Evolutionary conservation across 768 basidiomycete species (phyloP), one percentile per base, ranked within the genome.

Genomic region (Boletus reticulatus): DNA sequence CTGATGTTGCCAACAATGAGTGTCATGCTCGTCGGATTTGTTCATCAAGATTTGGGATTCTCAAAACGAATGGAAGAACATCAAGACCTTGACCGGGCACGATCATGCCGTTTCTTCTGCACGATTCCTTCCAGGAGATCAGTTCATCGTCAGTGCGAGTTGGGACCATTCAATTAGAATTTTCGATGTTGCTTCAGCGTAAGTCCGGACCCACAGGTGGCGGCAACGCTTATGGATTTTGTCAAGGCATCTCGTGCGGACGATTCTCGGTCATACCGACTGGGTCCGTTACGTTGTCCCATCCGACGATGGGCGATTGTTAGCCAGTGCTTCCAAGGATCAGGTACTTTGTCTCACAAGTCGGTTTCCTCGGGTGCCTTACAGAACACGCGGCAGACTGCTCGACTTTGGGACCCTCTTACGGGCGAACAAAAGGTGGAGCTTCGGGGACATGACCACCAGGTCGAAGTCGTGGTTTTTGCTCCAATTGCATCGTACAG

Each of bases 31-130:
- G 3, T 87, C 88, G 50, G 94, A 96, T 73, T 77, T 95, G 47
- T 91, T 92, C 63, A 86, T 96, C 75, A 94, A 94, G 74, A 80
- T 96, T 56, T 96, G 94, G 94, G 91, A 94, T 71, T 83, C 87
- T 16, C 81, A 85, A 60, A 89, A 92, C 69, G 92, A 93, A 63
- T 95, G 91, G 80, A 92, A 91, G 76, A 94, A 92, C 69, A 79
- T 80, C 55, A 90, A 89, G 72, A 94, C 93, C 3, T 76, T 95
- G 47, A 84, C 87, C 53, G 94, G 93, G 9, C 94, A 96, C 65
- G 94, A 96, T 69, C 94, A 96, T 71, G 85, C 89, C 13, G 89
- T 96, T 46, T 94, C 94, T 12, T 84, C 85, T 27, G 92, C 88
- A 2, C 82, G 87, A 19, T 96, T 95, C 68, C 78, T 94, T 65